These are phyloP conservation scores for Hanseniaspora osmophila DNA, from an alignment of 805 yeast species.

Conservation along the genomic window DNA sequence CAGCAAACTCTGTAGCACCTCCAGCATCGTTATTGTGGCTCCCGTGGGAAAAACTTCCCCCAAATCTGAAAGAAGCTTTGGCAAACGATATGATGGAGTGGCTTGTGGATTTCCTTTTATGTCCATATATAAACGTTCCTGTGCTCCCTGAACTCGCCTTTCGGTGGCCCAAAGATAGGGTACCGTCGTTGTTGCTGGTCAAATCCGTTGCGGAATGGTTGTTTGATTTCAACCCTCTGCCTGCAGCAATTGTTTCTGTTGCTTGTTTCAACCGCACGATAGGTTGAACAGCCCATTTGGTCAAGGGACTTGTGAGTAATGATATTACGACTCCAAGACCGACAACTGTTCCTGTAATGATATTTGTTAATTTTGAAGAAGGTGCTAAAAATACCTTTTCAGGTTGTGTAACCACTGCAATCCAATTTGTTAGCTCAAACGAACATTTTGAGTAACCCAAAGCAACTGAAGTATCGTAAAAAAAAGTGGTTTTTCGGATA, in stretches of 20 bases:
- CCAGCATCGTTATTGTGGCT: background rate
- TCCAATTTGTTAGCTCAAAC: constrained; percentile 43
- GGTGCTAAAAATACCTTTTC: constrained; percentile 49
- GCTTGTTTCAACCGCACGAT: constrained; percentile 68
- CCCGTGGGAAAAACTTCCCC: no score
- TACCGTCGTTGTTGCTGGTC: background rate
- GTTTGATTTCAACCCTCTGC: constrained; percentile 25
- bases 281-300: constrained; percentile 76
- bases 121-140: background rate
- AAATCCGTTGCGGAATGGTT: background rate
- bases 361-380: constrained; percentile 42
- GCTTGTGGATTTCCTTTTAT: background rate
- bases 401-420: constrained; percentile 56
- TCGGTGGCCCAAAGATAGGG: no score
- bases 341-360: constrained; percentile 64
- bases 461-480: constrained; percentile 31
- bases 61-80: background rate
- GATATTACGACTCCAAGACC: constrained; percentile 62
- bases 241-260: constrained; percentile 42
- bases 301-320: constrained; percentile 64
- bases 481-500: constrained; percentile 23
- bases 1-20: background rate
- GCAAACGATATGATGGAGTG: background rate
- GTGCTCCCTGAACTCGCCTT: background rate
- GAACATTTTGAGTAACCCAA: constrained; percentile 40